Evolutionary conservation across 768 basidiomycete genomes (phyloP), one percentile per base, ranked within the genome.

Genomic region (Tylopilus sp.): DNA sequence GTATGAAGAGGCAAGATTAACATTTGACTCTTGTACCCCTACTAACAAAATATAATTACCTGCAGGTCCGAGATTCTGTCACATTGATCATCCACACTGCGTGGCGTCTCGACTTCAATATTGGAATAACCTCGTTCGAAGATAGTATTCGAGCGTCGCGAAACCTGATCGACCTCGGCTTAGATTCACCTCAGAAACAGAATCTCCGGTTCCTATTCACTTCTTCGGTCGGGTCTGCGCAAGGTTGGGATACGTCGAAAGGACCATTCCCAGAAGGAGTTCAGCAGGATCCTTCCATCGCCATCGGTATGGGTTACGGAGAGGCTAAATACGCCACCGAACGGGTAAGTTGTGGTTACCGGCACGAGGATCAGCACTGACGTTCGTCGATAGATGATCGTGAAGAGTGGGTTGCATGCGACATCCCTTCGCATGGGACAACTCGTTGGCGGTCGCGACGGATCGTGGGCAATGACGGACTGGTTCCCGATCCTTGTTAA

Each of bases 51-150:
- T n/a, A n/a, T n/a, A n/a, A n/a, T n/a, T 14, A 41, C 3, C 4
- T 25, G 28, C 31, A 64, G 65, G 24, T 67, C 37, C 53, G 52
- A 9, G 40, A 54, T 4, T 51, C 58, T 1, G 63, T 74, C 11
- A 68, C 66, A 3, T 52, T 60, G 66, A 50, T 74, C 22, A 65
- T 74, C 1, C 56, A 57, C 22, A 53, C 42, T n/a, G 56, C 56
- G 6, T 57, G 56, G 56, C 34, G 56, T 2, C 60, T 78, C 5
- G 69, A 78, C 44, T 77, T 78, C 56, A 76, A 51, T 33, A 16
- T 52, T 33, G 30, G 38, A 1, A 37, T 49, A 4, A 38, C 12
- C 1, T 49, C 48, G 4, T 49, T 71, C 51, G 72, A 77, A 48
- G 3, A 37, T 11, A 40, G 31, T 16, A 28, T 49, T 22, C 40